Evolutionary conservation across 768 basidiomycete genomes (phyloP), one percentile per base, ranked within the genome.

Genomic region (Nidularia pulvinata): DNA sequence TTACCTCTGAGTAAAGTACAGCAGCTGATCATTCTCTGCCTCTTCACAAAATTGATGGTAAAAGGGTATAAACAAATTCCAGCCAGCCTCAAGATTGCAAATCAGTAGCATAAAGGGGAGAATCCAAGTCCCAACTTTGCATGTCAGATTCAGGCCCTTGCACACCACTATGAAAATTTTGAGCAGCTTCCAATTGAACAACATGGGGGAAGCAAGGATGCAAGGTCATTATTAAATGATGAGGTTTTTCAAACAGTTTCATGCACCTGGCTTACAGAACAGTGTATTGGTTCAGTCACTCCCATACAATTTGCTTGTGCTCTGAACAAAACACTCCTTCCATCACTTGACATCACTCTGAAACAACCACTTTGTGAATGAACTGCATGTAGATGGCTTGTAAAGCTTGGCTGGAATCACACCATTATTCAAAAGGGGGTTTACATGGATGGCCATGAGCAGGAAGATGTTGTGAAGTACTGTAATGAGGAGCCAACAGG

Each of bases 381-480:
- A 11, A 79, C 72, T 0, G 78, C 75, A 14, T 46, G 57, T 7
- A 55, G 56, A 1, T 80, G 78, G 76, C 59, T 81, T 39, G 49
- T 60, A 2, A 63, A 65, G 37, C 52, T 79, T 4, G 67, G 62
- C 0, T 77, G 69, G 65, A 32, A 58, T 1, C 61, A 61, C 45
- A 67, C 61, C 7, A 22, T 63, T 5, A 43, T 61, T 0, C 56
- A 59, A 16, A 72, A 70, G 36, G 74, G 76, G 0, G 65, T 74
- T 25, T 60, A 60, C 37, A 52, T 59, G 54, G 56, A 61, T 55
- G 52, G 54, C 5, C 59, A 63, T 58, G 69, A 75, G 56, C 58
- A 55, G 14, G 63, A 52, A 22, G 70, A 67, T 72, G 71, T 72
- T 46, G 67, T 61, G 45, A 59, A 61, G 25, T 39, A 39, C 37